A percentile compares a stretch with the other conserved stretches of the same genome.
Conservation (phyloP, 192 early-diverging fungal genomes). For the Linnemannia zychae region DNA sequence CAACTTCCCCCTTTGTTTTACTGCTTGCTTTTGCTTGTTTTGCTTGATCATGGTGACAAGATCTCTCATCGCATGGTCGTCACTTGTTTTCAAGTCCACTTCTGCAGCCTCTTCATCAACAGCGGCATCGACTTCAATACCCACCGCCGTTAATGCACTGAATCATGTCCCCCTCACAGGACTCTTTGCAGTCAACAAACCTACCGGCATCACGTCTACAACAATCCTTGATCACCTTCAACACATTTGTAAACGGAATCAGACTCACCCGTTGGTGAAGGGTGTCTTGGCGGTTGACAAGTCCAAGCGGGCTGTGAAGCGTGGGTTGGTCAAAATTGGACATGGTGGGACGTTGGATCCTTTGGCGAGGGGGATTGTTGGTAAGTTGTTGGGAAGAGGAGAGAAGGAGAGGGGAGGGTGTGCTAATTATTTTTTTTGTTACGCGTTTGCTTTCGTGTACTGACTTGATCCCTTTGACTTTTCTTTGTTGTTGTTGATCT, state of each 20-base stretch:
- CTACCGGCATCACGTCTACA: constrained; percentile 59
- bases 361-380: constrained; percentile 66
- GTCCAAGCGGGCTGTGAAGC: constrained; percentile 30
- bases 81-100: not conserved
- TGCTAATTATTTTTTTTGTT: not conserved
- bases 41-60: not conserved
- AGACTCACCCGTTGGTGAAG: constrained; percentile 13
- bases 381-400: constrained; percentile 24
- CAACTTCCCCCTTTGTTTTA: not conserved
- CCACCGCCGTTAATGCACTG: not conserved
- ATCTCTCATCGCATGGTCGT: not conserved
- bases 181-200: constrained; percentile 65
- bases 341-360: constrained; percentile 73
- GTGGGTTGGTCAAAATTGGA: constrained; percentile 65
- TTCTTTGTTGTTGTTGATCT: too few species aligned
- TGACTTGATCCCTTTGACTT: too few species aligned
- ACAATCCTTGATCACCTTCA: constrained; percentile 57
- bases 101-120: too few species aligned
- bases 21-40: not conserved
- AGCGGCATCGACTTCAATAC: too few species aligned
- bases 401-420: too few species aligned
- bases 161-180: constrained; percentile 45
- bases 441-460: too few species aligned
- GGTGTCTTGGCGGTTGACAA: constrained; percentile 20
- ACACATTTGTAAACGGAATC: constrained; percentile 33